Evolutionary conservation across 176 grass and related monocot genomes (phyloP).

Genomic region (Triticum timopheevii): DNA sequence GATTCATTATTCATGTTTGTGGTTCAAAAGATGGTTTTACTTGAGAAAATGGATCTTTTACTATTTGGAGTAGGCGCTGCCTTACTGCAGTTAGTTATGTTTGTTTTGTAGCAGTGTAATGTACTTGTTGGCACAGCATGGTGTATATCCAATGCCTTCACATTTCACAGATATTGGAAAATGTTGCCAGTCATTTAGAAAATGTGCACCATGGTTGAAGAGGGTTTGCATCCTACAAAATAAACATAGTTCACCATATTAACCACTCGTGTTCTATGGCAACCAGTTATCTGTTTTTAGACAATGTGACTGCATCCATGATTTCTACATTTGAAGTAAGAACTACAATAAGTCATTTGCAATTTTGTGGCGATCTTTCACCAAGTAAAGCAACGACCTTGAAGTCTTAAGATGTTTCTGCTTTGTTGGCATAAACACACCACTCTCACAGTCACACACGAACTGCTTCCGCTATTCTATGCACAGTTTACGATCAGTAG

Average conservation of each 20-base stretch:
- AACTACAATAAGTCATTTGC: background rate
- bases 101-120: slow-evolving; percentile 1
- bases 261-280: background rate
- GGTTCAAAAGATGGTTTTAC: slow-evolving; percentile 4
- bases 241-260: background rate
- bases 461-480: background rate
- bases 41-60: background rate
- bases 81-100: background rate
- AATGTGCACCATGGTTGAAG: background rate
- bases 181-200: background rate
- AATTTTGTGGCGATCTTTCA: background rate
- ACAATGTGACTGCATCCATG: background rate
- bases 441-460: background rate
- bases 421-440: background rate
- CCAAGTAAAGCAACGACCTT: background rate
- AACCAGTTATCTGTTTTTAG: background rate
- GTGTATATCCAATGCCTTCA: background rate
- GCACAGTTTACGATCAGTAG: background rate
- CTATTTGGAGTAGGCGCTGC: background rate
- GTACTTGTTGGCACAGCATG: background rate
- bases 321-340: background rate
- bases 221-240: background rate
- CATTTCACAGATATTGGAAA: background rate
- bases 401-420: background rate
- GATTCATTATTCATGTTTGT: background rate